phyloP scores from a whole-genome alignment of 306 rosid species.

The Sindora glabra region DNA sequence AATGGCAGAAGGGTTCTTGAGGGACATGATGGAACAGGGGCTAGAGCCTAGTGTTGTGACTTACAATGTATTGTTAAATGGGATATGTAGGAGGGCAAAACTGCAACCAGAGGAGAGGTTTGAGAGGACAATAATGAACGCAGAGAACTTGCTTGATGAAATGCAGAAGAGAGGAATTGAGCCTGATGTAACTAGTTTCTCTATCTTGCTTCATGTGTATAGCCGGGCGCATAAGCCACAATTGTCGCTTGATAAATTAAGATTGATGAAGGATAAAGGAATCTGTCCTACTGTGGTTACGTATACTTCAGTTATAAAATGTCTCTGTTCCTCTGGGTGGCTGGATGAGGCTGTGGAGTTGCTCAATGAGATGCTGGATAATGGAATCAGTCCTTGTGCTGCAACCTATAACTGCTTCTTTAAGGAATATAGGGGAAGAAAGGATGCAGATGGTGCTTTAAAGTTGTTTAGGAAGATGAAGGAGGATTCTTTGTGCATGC shows the following conservation, averaged over 20 bases:
- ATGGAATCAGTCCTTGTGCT: constrained; percentile 58
- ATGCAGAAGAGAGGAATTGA: constrained; percentile 67
- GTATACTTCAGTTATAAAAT: constrained; percentile 73
- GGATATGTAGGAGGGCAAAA: constrained; percentile 73
- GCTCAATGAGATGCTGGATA: constrained; percentile 61
- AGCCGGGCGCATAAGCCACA: constrained; percentile 88
- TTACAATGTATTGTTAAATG: constrained; percentile 71
- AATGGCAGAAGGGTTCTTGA: constrained; percentile 44
- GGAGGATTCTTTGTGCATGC: constrained; percentile 47
- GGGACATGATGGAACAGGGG: constrained; percentile 55
- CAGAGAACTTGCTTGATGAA: constrained; percentile 68
- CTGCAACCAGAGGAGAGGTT: constrained; percentile 83
- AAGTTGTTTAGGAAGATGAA: constrained; percentile 72
- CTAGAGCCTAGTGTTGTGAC: constrained; percentile 77
- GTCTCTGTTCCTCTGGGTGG: constrained; percentile 78
- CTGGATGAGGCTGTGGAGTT: constrained; percentile 69
- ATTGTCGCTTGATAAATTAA: constrained; percentile 58
- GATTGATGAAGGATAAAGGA: constrained; percentile 62
- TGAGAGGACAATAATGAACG: constrained; percentile 58
- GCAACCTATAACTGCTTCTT: constrained; percentile 75
- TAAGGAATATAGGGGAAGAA: constrained; percentile 76
- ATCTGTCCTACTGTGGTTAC: constrained; percentile 62
- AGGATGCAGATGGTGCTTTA: constrained; percentile 52
- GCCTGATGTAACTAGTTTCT: constrained; percentile 84
- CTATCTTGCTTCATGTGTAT: constrained; percentile 77